Conservation (phyloP, 1,284 basidiomycete species). For the Rhodotorula sp. region DNA sequence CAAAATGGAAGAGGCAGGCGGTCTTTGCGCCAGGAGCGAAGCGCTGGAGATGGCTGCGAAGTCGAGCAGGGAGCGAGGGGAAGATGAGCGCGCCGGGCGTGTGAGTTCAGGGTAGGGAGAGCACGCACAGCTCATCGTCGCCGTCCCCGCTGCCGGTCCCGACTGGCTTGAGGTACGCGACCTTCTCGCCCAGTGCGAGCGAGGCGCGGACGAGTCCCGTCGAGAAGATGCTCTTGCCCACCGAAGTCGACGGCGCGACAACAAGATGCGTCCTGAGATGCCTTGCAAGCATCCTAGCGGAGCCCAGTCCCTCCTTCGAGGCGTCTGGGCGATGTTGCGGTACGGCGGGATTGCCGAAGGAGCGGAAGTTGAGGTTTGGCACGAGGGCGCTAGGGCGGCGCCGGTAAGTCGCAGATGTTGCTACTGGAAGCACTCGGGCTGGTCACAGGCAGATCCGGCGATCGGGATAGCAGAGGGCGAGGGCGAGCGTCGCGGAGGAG, state of each 20-base stretch:
- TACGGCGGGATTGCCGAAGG: not conserved
- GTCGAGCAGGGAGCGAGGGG: not conserved
- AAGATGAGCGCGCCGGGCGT: not conserved
- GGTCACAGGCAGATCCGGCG: not conserved
- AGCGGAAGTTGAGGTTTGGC: not conserved
- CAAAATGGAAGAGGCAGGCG: conserved; percentile 77
- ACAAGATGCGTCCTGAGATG: conserved; percentile 82
- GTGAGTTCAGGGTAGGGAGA: not conserved
- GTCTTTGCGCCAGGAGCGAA: conserved; percentile 62
- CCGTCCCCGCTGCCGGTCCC: conserved; percentile 78
- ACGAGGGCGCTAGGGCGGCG: not conserved
- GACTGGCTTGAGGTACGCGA: conserved; percentile 86
- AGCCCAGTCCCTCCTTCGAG: not conserved
- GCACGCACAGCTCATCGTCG: conserved; percentile 69
- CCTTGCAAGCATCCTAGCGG: conserved; percentile 61
- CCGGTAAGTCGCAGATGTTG: not conserved
- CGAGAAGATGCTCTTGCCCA: conserved; percentile 87
- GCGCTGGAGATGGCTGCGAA: conserved; percentile 67
- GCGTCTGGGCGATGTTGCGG: not conserved
- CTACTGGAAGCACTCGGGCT: not conserved
- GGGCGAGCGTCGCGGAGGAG: not conserved
- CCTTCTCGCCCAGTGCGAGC: conserved; percentile 50
- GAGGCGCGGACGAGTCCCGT: conserved; percentile 78
- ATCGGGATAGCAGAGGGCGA: not conserved
- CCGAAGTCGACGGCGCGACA: conserved; percentile 88